A percentile compares a stretch with the other conserved stretches of the same genome.
phyloP scores from a whole-genome alignment of 495 filamentous ascomycete genomes.

The Penicillium pancosmium region DNA sequence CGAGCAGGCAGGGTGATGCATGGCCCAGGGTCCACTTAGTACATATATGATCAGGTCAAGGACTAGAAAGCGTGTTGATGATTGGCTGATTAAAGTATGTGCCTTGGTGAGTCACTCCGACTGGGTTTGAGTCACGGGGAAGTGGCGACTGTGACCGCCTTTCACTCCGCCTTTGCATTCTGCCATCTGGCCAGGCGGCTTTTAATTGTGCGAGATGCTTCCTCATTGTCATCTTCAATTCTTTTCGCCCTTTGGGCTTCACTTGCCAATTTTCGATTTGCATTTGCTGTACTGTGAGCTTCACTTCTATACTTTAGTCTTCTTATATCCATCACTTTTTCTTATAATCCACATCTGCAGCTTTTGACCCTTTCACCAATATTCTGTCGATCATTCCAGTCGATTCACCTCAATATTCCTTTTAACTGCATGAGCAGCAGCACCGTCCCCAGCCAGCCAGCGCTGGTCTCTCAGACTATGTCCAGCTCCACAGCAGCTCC shows the following conservation, averaged over 20 bases:
- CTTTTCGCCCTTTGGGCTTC: neutral
- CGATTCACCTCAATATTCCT: neutral
- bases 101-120: neutral
- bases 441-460: conserved; percentile 3
- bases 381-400: neutral
- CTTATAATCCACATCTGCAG: neutral
- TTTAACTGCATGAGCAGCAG: conserved; percentile 21
- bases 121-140: neutral
- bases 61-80: no score
- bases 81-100: no score
- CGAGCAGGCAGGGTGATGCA: no score
- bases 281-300: neutral
- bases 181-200: neutral
- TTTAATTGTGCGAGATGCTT: conserved; percentile 2
- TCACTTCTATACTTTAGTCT: neutral
- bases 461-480: conserved; percentile 23
- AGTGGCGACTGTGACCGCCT: conserved; percentile 1
- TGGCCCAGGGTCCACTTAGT: no score
- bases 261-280: neutral
- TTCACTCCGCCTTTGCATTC: neutral
- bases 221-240: neutral
- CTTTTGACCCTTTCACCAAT: neutral
- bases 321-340: neutral
- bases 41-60: no score
- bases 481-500: conserved; percentile 16